phyloP scores from a whole-genome alignment of 345 rosid genomes.

The Hibiscus syriacus region DNA sequence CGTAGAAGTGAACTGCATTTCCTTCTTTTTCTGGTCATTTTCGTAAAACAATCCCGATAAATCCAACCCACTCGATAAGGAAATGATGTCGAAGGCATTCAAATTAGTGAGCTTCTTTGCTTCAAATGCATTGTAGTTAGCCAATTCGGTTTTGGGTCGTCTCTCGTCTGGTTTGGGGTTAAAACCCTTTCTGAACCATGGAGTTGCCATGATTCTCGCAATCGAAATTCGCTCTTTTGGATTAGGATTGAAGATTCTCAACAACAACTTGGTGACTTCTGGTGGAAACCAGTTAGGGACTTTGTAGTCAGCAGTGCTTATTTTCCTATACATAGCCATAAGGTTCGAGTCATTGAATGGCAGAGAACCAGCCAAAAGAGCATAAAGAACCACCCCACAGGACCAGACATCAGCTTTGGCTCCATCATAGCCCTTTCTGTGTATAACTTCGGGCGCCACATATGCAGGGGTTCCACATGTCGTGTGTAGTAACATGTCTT shows the following conservation, averaged over 20 bases:
- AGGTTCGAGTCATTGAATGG: conserved; percentile 12
- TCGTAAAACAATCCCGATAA: conserved; percentile 2
- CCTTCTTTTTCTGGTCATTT: background rate
- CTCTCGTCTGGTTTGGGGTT: conserved; percentile 12
- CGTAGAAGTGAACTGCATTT: conserved; percentile 7
- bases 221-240: conserved; percentile 5
- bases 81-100: conserved; percentile 14
- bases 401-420: conserved; percentile 16
- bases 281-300: conserved; percentile 9
- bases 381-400: conserved; percentile 12
- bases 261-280: conserved; percentile 3
- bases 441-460: conserved; percentile 12
- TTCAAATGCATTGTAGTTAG: background rate
- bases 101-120: conserved; percentile 6
- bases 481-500: conserved; percentile 24
- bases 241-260: conserved; percentile 13
- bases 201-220: conserved; percentile 6
- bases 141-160: conserved; percentile 23
- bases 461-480: conserved; percentile 24
- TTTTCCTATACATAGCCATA: conserved; percentile 6
- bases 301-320: conserved; percentile 11
- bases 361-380: conserved; percentile 7
- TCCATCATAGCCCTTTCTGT: conserved; percentile 10
- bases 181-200: conserved; percentile 13
- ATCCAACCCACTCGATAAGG: conserved; percentile 6